Conservation (phyloP, 441 rosid genomes). For the Syzygium malaccense region DNA sequence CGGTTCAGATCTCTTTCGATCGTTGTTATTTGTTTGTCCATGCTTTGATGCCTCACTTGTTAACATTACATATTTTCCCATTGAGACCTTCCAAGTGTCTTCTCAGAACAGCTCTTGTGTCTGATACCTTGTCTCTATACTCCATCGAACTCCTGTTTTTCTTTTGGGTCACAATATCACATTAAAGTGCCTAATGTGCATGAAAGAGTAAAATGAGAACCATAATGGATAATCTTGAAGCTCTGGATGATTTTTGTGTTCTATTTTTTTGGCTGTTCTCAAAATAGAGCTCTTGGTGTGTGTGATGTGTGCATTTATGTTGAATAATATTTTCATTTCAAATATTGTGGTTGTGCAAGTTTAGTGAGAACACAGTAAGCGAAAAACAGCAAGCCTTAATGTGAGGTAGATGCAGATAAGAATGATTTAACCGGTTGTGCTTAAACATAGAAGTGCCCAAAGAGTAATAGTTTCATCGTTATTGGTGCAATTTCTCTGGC, state of each 20-base stretch:
- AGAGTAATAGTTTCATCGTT: background rate
- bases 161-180: background rate
- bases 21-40: background rate
- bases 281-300: background rate
- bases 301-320: background rate
- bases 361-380: background rate
- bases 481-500: background rate
- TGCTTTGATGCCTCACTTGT: background rate
- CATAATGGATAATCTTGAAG: background rate
- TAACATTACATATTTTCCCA: background rate
- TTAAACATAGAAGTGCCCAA: background rate
- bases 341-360: background rate
- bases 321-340: background rate
- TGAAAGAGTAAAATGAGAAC: background rate
- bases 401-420: background rate
- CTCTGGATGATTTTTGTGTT: background rate
- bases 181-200: background rate
- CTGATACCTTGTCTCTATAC: background rate
- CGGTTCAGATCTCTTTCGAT: background rate
- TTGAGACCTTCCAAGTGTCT: background rate
- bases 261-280: background rate
- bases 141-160: background rate
- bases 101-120: background rate
- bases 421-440: background rate
- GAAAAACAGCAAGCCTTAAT: background rate